These are phyloP conservation scores for Lasiosphaeriaceae sp. DNA, from an alignment of 495 filamentous ascomycete species.

Conservation along the genomic window DNA sequence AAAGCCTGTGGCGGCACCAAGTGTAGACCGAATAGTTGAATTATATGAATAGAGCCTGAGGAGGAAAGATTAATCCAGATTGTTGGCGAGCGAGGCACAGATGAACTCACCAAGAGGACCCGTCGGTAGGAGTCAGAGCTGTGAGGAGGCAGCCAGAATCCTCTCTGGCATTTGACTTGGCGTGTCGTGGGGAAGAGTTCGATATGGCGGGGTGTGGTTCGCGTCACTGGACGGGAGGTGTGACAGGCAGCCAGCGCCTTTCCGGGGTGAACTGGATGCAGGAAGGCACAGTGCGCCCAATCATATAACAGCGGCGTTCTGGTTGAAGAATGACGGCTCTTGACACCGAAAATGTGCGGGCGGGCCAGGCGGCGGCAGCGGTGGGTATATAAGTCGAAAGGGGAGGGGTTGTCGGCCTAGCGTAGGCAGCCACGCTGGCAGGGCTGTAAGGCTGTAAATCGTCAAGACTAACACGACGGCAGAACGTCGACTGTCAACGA, in stretches of 20 bases:
- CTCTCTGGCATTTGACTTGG: constrained; percentile 1
- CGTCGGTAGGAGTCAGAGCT: not conserved
- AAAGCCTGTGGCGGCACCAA: no score
- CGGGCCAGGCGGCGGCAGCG: not conserved
- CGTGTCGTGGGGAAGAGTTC: not conserved
- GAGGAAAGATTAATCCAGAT: no score
- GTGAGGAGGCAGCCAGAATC: not conserved
- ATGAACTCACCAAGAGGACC: not conserved
- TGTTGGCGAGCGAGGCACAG: no score
- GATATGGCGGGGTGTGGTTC: not conserved
- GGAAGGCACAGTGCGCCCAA: not conserved
- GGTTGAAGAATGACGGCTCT: not conserved
- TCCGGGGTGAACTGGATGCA: not conserved
- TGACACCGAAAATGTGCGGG: not conserved
- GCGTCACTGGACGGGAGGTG: not conserved
- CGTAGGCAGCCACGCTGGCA: not conserved
- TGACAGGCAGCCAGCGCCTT: not conserved
- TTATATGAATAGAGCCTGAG: no score
- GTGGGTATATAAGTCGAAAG: not conserved
- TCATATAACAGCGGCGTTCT: not conserved
- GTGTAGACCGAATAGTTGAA: no score
- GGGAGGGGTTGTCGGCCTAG: not conserved
- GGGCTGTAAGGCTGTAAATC: not conserved
- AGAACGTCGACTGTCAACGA: no score
- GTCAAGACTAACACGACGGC: no score